phyloP scores from a whole-genome alignment of 805 yeast genomes.

The Wickerhamiella sergipiensis region DNA sequence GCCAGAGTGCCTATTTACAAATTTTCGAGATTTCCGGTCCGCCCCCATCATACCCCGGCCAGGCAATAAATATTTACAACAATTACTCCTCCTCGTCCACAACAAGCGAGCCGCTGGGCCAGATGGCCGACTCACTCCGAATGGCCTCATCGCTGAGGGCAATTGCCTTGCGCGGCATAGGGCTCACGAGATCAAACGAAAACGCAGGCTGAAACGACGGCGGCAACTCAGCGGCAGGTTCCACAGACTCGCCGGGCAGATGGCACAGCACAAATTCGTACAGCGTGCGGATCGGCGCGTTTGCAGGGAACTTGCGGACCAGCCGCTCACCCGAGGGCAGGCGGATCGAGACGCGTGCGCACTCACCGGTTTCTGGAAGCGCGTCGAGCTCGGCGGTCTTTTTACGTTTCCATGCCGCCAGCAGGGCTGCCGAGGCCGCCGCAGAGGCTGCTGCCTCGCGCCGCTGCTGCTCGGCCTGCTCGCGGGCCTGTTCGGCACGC shows the following conservation, averaged over 20 bases:
- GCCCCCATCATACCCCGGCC: background rate
- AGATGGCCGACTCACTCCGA: constrained; percentile 33
- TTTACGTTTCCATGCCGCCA: constrained; percentile 38
- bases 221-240: constrained; percentile 22
- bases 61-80: background rate
- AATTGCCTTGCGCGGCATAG: constrained; percentile 43
- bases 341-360: constrained; percentile 55
- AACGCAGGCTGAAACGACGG: constrained; percentile 33
- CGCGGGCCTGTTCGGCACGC: constrained; percentile 13
- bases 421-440: constrained; percentile 10
- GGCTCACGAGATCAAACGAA: constrained; percentile 37
- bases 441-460: constrained; percentile 16
- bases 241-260: constrained; percentile 11
- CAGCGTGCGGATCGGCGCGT: constrained; percentile 43
- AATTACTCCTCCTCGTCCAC: constrained; percentile 28
- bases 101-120: constrained; percentile 54
- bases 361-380: constrained; percentile 5
- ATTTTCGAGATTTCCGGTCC: background rate
- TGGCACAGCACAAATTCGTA: constrained; percentile 56
- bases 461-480: constrained; percentile 7
- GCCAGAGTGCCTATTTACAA: constrained; percentile 5
- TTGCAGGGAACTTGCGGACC: constrained; percentile 34
- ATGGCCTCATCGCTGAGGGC: constrained; percentile 23
- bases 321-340: constrained; percentile 49
- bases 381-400: constrained; percentile 25